phyloP scores from a whole-genome alignment of 805 yeast genomes.

The Lachancea fermentati region DNA sequence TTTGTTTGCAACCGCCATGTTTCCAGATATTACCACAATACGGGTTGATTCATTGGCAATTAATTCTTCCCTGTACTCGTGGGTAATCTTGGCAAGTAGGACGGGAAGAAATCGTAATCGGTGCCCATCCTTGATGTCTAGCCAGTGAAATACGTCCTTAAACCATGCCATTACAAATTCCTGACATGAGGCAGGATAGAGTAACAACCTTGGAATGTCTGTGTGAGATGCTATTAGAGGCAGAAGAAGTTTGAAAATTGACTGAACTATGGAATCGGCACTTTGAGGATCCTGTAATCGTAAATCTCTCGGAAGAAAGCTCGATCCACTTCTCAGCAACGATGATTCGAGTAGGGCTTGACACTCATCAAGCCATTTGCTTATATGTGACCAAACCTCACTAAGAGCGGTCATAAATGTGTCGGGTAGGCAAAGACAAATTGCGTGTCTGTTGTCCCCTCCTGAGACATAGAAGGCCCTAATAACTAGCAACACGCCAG shows the following conservation, averaged over 20 bases:
- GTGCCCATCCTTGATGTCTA: conserved; percentile 40
- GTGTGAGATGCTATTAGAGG: conserved; percentile 28
- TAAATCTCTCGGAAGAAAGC: conserved; percentile 15
- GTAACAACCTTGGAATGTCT: conserved; percentile 34
- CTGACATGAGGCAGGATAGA: conserved; percentile 29
- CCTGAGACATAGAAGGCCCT: conserved; percentile 27
- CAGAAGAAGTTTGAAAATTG: conserved; percentile 27
- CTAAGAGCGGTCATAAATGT: conserved; percentile 26
- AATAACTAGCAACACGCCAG: conserved; percentile 31
- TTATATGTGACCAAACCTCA: conserved; percentile 31
- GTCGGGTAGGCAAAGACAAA: conserved; percentile 30
- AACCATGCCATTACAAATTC: conserved; percentile 36
- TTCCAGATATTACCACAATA: conserved; percentile 52
- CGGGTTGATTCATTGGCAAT: conserved; percentile 36
- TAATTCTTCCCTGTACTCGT: conserved; percentile 21
- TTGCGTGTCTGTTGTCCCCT: conserved; percentile 27
- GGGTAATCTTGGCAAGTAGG: conserved; percentile 24
- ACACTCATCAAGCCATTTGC: conserved; percentile 27
- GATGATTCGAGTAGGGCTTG: conserved; percentile 22
- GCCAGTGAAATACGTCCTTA: conserved; percentile 37
- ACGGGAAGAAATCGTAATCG: conserved; percentile 26
- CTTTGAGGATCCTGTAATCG: conserved; percentile 16
- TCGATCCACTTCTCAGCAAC: conserved; percentile 2
- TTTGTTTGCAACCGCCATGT: conserved; percentile 56
- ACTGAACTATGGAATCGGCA: conserved; percentile 22